These are phyloP conservation scores for Eragrostis curvula DNA, from an alignment of 176 grass and related monocot genomes.

Conservation along the genomic window DNA sequence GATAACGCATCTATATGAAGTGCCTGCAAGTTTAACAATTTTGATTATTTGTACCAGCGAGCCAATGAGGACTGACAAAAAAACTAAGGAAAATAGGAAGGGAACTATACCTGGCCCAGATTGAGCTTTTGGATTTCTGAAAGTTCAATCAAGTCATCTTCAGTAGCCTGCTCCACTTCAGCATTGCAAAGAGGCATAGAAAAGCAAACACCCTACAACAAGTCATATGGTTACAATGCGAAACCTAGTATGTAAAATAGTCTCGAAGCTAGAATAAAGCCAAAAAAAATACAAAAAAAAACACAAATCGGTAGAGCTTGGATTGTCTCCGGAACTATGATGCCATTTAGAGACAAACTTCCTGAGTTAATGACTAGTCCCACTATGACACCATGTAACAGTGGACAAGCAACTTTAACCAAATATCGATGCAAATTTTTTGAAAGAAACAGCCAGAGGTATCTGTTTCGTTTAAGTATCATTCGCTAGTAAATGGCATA, in stretches of 20 bases:
- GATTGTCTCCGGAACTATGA: neutral
- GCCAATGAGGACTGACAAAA: neutral
- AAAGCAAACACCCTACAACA: conserved; percentile 68
- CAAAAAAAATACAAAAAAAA: too few species aligned
- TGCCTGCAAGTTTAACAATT: conserved; percentile 47
- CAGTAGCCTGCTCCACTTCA: conserved; percentile 78
- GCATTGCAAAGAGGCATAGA: conserved; percentile 80
- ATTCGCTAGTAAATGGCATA: conserved; percentile 9
- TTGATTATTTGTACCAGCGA: neutral
- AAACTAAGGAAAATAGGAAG: conserved; percentile 4
- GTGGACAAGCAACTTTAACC: conserved; percentile 16
- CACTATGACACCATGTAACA: neutral
- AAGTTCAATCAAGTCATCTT: conserved; percentile 85
- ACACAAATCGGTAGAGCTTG: neutral
- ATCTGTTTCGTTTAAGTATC: conserved; percentile 16
- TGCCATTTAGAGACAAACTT: neutral
- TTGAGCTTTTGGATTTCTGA: conserved; percentile 86
- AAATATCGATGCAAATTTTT: neutral
- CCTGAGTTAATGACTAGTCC: too few species aligned
- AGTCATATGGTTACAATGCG: conserved; percentile 32
- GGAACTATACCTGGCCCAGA: conserved; percentile 75
- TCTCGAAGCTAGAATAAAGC: neutral
- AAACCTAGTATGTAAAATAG: neutral
- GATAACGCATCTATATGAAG: conserved; percentile 71
- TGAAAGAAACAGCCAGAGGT: neutral